Conservation (phyloP, 106 monocot species). For the Chionographis japonica region DNA sequence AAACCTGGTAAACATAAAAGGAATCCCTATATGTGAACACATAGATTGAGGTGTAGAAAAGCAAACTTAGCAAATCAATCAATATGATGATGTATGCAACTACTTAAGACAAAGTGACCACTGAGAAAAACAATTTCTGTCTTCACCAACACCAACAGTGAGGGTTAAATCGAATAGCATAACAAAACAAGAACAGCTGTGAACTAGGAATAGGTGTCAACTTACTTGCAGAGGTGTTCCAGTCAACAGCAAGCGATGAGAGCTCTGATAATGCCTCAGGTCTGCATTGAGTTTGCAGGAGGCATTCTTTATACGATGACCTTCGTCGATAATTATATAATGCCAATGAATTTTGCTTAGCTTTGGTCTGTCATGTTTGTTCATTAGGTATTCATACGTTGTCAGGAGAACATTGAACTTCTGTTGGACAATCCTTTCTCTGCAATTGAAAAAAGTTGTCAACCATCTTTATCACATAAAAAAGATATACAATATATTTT, state of each 20-base stretch:
- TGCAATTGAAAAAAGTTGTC: slow-evolving; percentile 34
- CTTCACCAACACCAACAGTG: too few species aligned
- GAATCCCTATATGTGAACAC: too few species aligned
- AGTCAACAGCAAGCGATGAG: slow-evolving; percentile 87
- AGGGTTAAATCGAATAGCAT: too few species aligned
- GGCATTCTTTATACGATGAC: slow-evolving; percentile 99
- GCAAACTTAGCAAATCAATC: too few species aligned
- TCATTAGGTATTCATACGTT: slow-evolving; percentile 98
- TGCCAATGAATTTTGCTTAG: slow-evolving; percentile 98
- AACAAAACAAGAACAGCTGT: not conserved
- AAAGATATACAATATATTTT: not conserved
- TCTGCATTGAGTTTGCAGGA: slow-evolving; percentile 99
- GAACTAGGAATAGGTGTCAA: not conserved
- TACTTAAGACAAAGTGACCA: too few species aligned
- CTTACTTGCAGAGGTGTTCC: slow-evolving; percentile 95
- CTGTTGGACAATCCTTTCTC: slow-evolving; percentile 84
- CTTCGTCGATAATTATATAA: slow-evolving; percentile 99
- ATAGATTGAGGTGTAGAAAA: too few species aligned
- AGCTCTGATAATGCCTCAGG: slow-evolving; percentile 89
- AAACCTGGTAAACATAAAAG: too few species aligned
- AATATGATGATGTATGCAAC: too few species aligned
- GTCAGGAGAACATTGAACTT: slow-evolving; percentile 98
- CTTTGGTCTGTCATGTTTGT: slow-evolving; percentile 98
- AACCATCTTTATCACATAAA: slow-evolving; percentile 1
- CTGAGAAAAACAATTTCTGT: too few species aligned